A percentile compares a stretch with the other conserved stretches of the same genome.
Evolutionary conservation across 2,329 filamentous ascomycete species (phyloP).

Genomic region (Aspergillus latus): DNA sequence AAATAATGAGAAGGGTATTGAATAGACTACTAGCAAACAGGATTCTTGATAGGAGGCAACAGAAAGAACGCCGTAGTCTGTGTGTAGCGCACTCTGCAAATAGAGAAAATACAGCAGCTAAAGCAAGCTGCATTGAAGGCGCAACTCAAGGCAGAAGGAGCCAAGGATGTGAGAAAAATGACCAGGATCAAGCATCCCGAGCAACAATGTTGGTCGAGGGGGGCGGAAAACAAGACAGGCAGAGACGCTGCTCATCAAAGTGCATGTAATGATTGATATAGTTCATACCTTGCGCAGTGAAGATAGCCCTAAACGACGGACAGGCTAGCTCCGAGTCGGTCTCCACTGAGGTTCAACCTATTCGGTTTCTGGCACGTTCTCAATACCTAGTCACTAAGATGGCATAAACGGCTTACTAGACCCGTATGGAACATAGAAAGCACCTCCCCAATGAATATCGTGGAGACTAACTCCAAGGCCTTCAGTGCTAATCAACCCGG

Average conservation of each 20-base stretch:
- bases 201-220: background rate
- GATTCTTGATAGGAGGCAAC: background rate
- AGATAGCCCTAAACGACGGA: too few relatives aligned
- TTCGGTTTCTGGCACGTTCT: too few relatives aligned
- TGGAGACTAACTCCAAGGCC: background rate
- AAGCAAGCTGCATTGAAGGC: conserved; percentile 9
- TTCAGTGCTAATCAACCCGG: background rate
- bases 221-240: background rate
- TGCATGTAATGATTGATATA: background rate
- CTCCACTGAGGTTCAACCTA: too few relatives aligned
- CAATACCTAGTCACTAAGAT: too few relatives aligned
- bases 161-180: conserved; percentile 9
- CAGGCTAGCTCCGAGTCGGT: too few relatives aligned
- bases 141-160: background rate
- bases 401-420: too few relatives aligned
- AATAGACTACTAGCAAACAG: conserved; percentile 4
- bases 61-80: background rate
- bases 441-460: background rate
- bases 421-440: background rate
- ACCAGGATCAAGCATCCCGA: conserved; percentile 17
- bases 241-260: background rate
- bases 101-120: background rate
- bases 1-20: background rate
- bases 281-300: background rate
- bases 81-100: conserved; percentile 6